Evolutionary conservation across 2,329 filamentous ascomycete species (phyloP).

Genomic region (Epichloe hybrida): DNA sequence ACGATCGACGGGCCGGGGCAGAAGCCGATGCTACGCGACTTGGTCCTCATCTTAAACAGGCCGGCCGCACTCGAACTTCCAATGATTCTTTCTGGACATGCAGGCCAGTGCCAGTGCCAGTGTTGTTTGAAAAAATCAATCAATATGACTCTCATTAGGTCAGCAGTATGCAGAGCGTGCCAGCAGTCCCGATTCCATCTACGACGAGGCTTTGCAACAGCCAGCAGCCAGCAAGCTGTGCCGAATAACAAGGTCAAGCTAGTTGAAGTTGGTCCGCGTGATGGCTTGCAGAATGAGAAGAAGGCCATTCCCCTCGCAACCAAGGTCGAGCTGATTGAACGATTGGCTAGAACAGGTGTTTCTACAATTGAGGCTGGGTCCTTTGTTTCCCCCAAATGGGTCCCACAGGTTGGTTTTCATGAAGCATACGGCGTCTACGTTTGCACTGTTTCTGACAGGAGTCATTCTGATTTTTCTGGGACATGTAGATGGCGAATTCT

Average conservation of each 20-base stretch:
- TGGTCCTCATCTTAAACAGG: neutral
- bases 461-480: neutral
- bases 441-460: neutral
- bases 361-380: conserved; percentile 67
- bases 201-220: conserved; percentile 27
- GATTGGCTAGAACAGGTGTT: conserved; percentile 55
- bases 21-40: conserved; percentile 19
- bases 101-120: neutral
- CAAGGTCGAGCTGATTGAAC: conserved; percentile 64
- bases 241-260: conserved; percentile 42
- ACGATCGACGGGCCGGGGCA: conserved; percentile 8
- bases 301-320: conserved; percentile 56
- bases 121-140: too few species aligned
- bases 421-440: neutral
- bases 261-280: conserved; percentile 72
- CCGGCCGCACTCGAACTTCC: neutral
- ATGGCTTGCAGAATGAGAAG: conserved; percentile 82
- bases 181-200: conserved; percentile 18
- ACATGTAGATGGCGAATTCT: conserved; percentile 60
- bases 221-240: conserved; percentile 14
- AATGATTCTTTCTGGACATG: neutral
- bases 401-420: conserved; percentile 52
- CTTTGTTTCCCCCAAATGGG: conserved; percentile 65
- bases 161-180: conserved; percentile 26
- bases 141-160: conserved; percentile 18